Conservation (phyloP, 2,329 filamentous ascomycete species). For the Epichloe elymi region DNA sequence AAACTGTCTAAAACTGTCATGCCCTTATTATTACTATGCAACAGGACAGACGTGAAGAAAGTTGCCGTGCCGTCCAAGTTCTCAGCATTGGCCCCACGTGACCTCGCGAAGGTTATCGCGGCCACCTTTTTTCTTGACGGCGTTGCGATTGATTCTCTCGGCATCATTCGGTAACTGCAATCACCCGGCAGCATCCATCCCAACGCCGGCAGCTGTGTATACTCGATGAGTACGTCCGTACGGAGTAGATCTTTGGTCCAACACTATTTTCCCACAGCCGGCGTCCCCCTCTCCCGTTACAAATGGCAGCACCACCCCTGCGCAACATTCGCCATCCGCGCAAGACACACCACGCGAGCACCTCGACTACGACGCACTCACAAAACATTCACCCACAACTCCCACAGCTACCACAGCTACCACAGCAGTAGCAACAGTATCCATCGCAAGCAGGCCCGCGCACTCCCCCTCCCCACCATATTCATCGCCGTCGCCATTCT, state of each 20-base stretch:
- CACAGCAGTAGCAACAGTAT: not conserved
- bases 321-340: not conserved
- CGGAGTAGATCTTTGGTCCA: not conserved
- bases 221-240: no score
- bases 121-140: not conserved
- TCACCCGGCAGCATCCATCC: no score
- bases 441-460: constrained; percentile 18
- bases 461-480: constrained; percentile 9
- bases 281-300: no score
- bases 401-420: not conserved
- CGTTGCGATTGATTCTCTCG: not conserved
- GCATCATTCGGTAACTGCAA: not conserved
- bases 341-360: not conserved
- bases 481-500: constrained; percentile 13
- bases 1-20: no score
- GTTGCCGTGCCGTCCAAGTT: not conserved
- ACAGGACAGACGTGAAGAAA: no score
- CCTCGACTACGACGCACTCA: not conserved
- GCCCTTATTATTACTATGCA: no score
- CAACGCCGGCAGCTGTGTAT: no score
- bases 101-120: constrained; percentile 1
- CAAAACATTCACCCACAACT: not conserved
- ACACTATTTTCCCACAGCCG: no score
- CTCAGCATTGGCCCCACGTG: not conserved
- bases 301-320: not conserved